A percentile compares a stretch with the other conserved stretches of the same genome.
Conservation (phyloP, 495 filamentous ascomycete species). For the Hypoxylon lienhwacheense region DNA sequence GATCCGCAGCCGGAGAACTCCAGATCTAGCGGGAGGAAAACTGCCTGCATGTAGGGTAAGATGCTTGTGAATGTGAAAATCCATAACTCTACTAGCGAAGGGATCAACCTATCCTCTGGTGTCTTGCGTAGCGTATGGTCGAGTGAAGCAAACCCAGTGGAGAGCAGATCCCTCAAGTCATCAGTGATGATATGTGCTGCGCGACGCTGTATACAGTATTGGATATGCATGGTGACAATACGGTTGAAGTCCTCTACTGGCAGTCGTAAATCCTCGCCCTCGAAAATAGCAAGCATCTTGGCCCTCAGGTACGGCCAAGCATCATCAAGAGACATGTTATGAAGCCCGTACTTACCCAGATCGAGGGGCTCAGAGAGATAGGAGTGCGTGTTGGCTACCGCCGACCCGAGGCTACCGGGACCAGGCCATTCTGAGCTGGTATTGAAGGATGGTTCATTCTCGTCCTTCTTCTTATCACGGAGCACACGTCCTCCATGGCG, state of each 20-base stretch:
- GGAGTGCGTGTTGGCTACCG: constrained; percentile 40
- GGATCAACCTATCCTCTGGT: constrained; percentile 80
- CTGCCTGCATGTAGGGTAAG: constrained; percentile 92
- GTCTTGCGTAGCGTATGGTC: constrained; percentile 76
- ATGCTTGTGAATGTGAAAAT: constrained; percentile 85
- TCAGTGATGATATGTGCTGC: constrained; percentile 70
- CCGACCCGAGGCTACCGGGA: constrained; percentile 52
- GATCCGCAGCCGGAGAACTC: constrained; percentile 87
- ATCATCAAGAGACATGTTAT: constrained; percentile 84
- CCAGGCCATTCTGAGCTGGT: constrained; percentile 55
- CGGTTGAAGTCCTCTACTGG: constrained; percentile 95
- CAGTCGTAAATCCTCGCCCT: constrained; percentile 84
- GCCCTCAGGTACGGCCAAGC: constrained; percentile 95
- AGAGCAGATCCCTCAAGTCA: constrained; percentile 76
- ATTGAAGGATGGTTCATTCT: constrained; percentile 47
- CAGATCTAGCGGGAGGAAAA: constrained; percentile 90
- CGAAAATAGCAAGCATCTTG: constrained; percentile 86
- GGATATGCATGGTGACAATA: constrained; percentile 76
- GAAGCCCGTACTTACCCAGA: constrained; percentile 63
- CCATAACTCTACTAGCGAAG: constrained; percentile 90
- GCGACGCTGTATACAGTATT: constrained; percentile 71
- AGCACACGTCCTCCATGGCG: constrained; percentile 81
- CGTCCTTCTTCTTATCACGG: constrained; percentile 89
- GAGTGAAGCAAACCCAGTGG: constrained; percentile 81
- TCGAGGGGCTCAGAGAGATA: constrained; percentile 53